Evolutionary conservation across 2,329 filamentous ascomycete genomes (phyloP).

Genomic region (Paraphoma sp.): DNA sequence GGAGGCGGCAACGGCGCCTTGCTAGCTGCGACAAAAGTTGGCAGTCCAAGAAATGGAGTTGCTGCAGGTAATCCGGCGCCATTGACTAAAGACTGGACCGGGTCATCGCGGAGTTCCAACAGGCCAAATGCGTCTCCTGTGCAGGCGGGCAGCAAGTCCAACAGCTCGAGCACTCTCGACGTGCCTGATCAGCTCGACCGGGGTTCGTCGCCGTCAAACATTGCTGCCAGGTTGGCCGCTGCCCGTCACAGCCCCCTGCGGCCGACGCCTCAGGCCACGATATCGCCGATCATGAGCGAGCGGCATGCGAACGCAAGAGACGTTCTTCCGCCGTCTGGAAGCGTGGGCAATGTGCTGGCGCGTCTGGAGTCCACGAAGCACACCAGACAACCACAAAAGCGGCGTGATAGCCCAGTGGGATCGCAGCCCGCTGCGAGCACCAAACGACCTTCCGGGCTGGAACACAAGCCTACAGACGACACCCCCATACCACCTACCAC

Average conservation of each 20-base stretch:
- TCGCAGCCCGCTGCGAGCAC: constrained; percentile 20
- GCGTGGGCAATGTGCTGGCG: constrained; percentile 42
- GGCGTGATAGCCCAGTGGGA: constrained; percentile 17
- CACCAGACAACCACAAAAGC: constrained; percentile 18
- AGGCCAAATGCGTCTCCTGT: constrained; percentile 32
- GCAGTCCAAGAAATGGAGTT: constrained; percentile 27
- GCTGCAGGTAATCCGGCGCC: constrained; percentile 23
- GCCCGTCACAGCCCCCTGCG: constrained; percentile 62
- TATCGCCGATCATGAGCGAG: constrained; percentile 23
- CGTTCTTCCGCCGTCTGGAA: constrained; percentile 39
- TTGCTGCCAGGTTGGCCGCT: constrained; percentile 68
- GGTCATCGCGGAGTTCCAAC: constrained; percentile 28
- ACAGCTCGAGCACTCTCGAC: constrained; percentile 38
- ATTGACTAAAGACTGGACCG: constrained; percentile 38
- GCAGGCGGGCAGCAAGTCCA: constrained; percentile 31
- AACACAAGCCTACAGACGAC: constrained; percentile 57
- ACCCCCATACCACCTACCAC: constrained; percentile 67
- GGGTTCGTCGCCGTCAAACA: constrained; percentile 64
- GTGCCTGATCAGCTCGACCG: constrained; percentile 36
- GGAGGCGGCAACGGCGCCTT: constrained; percentile 52
- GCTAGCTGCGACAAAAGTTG: constrained; percentile 54
- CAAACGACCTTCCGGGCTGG: background rate
- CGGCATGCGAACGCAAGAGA: constrained; percentile 34
- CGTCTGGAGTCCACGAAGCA: constrained; percentile 34
- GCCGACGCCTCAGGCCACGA: constrained; percentile 21